phyloP scores from a whole-genome alignment of 768 basidiomycete species.

The Xerocomellus dryophilus region DNA sequence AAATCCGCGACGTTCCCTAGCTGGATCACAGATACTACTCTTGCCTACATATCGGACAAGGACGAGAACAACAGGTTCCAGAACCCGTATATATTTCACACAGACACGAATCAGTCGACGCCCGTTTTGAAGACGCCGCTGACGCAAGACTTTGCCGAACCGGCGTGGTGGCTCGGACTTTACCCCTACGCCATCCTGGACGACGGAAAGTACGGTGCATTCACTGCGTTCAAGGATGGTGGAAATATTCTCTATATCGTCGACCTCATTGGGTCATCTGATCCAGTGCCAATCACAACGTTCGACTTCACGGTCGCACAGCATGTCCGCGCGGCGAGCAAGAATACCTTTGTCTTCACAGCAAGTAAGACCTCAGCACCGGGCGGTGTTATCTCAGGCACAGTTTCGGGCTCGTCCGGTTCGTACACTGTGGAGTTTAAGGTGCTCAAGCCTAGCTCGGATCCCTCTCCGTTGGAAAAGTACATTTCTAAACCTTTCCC shows the following conservation, averaged over 20 bases:
- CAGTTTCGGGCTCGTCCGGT: conserved; percentile 9
- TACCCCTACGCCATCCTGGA: conserved; percentile 26
- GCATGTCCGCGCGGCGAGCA: conserved; percentile 1
- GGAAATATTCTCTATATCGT: conserved; percentile 34
- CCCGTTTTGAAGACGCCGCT: conserved; percentile 18
- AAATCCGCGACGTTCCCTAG: conserved; percentile 36
- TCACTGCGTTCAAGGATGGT: conserved; percentile 31
- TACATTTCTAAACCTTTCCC: conserved; percentile 17
- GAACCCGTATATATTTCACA: conserved; percentile 40
- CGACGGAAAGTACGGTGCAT: conserved; percentile 23
- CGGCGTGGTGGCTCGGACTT: conserved; percentile 15
- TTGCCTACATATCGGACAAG: conserved; percentile 59
- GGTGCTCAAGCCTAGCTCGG: conserved; percentile 12
- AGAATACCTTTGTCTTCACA: conserved; percentile 13
- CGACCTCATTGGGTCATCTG: conserved; percentile 11
- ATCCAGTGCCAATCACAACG: neutral
- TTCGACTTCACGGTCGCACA: conserved; percentile 14
- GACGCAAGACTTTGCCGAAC: conserved; percentile 25
- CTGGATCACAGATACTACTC: conserved; percentile 43
- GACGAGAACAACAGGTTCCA: conserved; percentile 47
- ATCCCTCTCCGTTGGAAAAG: too few relatives aligned
- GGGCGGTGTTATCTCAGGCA: conserved; percentile 11
- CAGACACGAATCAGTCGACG: conserved; percentile 29
- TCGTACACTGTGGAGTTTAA: neutral
- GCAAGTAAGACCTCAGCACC: neutral